phyloP scores from a whole-genome alignment of 352 stramenopile genomes.

The Phytophthora idaei region DNA sequence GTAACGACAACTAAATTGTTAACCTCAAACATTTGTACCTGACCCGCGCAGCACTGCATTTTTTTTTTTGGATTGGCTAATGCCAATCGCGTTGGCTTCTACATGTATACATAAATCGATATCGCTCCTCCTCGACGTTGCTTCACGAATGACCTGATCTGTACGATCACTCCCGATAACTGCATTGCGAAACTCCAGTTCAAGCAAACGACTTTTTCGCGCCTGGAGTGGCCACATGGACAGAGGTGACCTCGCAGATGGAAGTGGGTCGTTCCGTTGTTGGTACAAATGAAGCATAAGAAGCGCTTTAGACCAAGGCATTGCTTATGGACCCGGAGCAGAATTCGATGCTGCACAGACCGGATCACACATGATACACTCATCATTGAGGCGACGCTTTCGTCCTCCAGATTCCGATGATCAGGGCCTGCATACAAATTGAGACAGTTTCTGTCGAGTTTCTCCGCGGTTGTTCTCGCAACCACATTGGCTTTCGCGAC shows the following conservation, averaged over 20 bases:
- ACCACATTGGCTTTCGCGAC: conserved; percentile 1
- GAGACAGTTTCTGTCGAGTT: conserved; percentile 9
- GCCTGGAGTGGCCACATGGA: neutral
- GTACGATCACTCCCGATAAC: neutral
- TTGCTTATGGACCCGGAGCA: neutral
- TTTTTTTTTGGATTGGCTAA: too few relatives aligned
- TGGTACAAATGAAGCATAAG: too few relatives aligned
- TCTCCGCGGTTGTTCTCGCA: conserved; percentile 7
- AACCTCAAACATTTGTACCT: too few relatives aligned
- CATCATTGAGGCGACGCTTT: neutral
- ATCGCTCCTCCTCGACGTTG: too few relatives aligned
- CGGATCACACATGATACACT: neutral
- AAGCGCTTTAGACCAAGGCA: neutral
- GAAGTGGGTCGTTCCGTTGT: neutral
- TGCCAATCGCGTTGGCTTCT: too few relatives aligned
- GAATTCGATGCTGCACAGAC: neutral
- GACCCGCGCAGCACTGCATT: too few relatives aligned
- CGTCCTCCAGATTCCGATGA: too few relatives aligned
- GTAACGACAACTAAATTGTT: too few relatives aligned
- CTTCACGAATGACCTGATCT: neutral
- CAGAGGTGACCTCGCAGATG: neutral
- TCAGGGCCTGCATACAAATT: too few relatives aligned
- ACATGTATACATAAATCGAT: too few relatives aligned
- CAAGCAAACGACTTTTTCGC: neutral
- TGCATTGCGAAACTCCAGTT: neutral